These are phyloP conservation scores for Lasiodiplodia sp. DNA, from an alignment of 2,329 filamentous ascomycete genomes.

Conservation along the genomic window DNA sequence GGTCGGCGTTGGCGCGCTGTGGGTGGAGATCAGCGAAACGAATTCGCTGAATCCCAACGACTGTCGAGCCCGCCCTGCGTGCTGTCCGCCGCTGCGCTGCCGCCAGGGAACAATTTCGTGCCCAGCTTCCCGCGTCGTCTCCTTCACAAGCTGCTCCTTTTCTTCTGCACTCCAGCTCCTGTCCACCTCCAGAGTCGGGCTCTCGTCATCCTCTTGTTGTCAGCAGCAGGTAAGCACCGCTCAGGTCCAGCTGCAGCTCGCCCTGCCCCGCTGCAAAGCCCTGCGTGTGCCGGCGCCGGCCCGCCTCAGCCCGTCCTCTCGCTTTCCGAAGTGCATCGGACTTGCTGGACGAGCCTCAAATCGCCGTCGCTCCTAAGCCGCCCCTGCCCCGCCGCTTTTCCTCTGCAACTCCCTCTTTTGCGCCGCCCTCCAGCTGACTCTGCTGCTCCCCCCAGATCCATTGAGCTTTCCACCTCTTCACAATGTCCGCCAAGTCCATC, in stretches of 20 bases:
- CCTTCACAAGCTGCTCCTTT: conserved; percentile 1
- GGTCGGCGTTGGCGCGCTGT: background rate
- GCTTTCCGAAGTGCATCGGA: conserved; percentile 16
- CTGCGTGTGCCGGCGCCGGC: conserved; percentile 18
- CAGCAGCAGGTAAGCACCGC: conserved; percentile 20
- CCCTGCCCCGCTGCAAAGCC: background rate
- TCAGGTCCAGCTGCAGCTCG: conserved; percentile 3
- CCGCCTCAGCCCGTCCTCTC: background rate
- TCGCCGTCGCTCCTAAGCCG: conserved; percentile 15
- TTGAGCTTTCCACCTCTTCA: conserved; percentile 38
- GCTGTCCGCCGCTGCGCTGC: conserved; percentile 17
- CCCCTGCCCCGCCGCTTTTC: background rate
- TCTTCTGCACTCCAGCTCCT: background rate
- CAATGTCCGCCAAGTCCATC: conserved; percentile 96
- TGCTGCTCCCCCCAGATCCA: background rate
- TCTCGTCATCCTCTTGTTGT: conserved; percentile 17
- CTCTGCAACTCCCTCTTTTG: conserved; percentile 21
- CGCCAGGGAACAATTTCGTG: conserved; percentile 15
- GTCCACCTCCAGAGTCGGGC: background rate
- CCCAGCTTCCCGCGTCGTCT: conserved; percentile 3
- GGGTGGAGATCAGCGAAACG: conserved; percentile 1
- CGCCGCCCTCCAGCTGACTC: conserved; percentile 9
- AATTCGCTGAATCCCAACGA: conserved; percentile 1
- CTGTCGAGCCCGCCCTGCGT: conserved; percentile 1
- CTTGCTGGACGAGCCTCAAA: conserved; percentile 15